These are phyloP conservation scores for Monilinia polystroma DNA, from an alignment of 2,329 filamentous ascomycete genomes.

Conservation along the genomic window DNA sequence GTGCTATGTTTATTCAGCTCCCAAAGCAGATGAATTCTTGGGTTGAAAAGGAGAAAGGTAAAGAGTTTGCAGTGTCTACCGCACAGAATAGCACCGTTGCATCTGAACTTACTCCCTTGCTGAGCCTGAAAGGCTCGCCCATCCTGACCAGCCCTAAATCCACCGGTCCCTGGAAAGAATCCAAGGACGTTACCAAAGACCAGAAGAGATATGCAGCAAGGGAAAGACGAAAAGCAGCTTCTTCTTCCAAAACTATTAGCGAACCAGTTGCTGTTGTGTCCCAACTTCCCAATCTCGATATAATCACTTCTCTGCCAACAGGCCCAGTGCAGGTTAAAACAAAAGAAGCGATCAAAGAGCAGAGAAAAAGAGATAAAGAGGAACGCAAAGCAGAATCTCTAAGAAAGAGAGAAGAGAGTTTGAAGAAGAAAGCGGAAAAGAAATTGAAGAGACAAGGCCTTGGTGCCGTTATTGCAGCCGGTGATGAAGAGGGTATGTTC, in stretches of 20 bases:
- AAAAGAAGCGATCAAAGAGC: constrained; percentile 29
- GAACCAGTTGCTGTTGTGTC: neutral
- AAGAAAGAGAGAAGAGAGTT: constrained; percentile 4
- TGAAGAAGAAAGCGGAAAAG: neutral
- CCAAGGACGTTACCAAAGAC: neutral
- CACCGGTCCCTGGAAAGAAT: neutral
- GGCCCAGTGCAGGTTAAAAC: constrained; percentile 16
- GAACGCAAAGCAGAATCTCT: constrained; percentile 30
- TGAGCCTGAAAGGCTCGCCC: neutral
- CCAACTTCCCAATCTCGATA: neutral
- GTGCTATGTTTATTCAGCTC: constrained; percentile 5
- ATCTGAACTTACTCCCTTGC: constrained; percentile 10
- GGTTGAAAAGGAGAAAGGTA: neutral
- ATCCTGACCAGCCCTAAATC: neutral
- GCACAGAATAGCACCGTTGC: neutral
- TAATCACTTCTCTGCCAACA: neutral
- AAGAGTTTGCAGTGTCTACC: neutral
- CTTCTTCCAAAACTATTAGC: neutral
- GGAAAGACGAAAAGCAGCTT: constrained; percentile 1
- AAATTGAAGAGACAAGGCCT: constrained; percentile 4
- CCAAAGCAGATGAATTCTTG: neutral
- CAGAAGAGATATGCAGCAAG: neutral
- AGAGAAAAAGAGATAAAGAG: constrained; percentile 32
- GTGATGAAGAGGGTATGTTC: neutral
- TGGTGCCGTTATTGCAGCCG: neutral